Evolutionary conservation across 371 early-diverging fungal genomes (phyloP), one percentile per base, ranked within the genome.

Genomic region (Parasitella parasitica): DNA sequence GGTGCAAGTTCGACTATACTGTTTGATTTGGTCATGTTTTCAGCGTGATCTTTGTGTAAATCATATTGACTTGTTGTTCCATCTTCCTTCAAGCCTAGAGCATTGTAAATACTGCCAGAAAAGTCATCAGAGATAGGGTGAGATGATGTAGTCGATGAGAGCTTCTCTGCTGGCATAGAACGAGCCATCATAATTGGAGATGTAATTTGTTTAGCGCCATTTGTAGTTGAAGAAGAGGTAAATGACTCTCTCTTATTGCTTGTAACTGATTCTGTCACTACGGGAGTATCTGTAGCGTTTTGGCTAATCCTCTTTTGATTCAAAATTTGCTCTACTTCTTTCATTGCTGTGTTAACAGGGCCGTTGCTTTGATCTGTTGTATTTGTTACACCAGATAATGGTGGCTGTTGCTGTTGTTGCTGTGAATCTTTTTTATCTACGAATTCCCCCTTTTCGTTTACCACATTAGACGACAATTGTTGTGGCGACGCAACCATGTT

Each of bases 251-350:
- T 30, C 3, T 46, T 57, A 3, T 41, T 55, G 8, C 8, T 28
- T 4, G 26, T n/a, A 16, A 28, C 26, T 38, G 56, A 9, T 28
- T 37, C 32, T 2, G 0, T n/a, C 12, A 18, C 12, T 2, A 18
- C 41, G 30, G 28, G 6, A 0, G 46, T 9, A 12, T 11, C 39
- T 46, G 6, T 22, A 32, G 32, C 48, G 9, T 27, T 24, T 13
- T 51, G 35, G 20, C 56, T 37, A 20, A 6, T 38, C 16, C 16
- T 38, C 11, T 27, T 35, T n/a, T 50, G 59, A 28, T 63, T 59
- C 41, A 68, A 30, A 7, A 68, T 68, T 7, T 68, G 52, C 30
- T 68, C 68, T 0, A 69, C 64, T 61, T 69, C 69, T 54, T 64
- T 63, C 18, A 67, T 63, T 1, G 67, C 67, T 20, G 63, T 63